phyloP scores from a whole-genome alignment of 2,329 filamentous ascomycete species.

The Fusarium nelsonii region DNA sequence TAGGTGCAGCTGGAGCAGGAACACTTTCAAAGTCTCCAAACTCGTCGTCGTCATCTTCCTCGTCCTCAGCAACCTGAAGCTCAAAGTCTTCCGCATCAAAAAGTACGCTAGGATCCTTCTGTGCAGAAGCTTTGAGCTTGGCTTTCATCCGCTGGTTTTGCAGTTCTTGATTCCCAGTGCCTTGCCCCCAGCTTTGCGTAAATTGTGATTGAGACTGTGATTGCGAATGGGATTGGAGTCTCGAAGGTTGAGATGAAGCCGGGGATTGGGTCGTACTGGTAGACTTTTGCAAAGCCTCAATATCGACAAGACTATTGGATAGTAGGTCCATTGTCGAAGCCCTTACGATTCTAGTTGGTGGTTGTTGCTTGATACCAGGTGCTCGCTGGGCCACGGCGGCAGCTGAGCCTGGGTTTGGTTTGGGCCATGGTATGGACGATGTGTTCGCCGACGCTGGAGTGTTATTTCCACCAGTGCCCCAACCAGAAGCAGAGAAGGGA shows the following conservation, averaged over 20 bases:
- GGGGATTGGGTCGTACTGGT: constrained; percentile 10
- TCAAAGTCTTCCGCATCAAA: constrained; percentile 74
- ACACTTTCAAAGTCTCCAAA: constrained; percentile 71
- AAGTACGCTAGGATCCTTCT: constrained; percentile 66
- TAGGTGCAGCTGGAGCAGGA: constrained; percentile 13
- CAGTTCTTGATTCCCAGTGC: constrained; percentile 6
- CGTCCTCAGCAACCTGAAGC: constrained; percentile 55
- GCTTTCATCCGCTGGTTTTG: constrained; percentile 38
- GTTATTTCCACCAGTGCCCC: constrained; percentile 22
- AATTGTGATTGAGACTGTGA: constrained; percentile 19
- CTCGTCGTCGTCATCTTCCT: constrained; percentile 62
- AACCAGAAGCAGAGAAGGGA: constrained; percentile 25
- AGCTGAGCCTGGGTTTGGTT: constrained; percentile 13
- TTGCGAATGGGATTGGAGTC: background rate
- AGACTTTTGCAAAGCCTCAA: constrained; percentile 42
- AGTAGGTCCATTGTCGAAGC: constrained; percentile 67
- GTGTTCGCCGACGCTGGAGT: constrained; percentile 20
- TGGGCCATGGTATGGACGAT: constrained; percentile 41
- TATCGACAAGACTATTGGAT: constrained; percentile 63
- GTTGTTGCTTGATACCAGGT: constrained; percentile 19
- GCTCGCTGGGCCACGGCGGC: constrained; percentile 15
- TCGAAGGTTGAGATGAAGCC: constrained; percentile 19
- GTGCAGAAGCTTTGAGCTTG: constrained; percentile 40
- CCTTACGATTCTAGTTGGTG: constrained; percentile 52
- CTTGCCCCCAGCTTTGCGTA: constrained; percentile 23